These are phyloP conservation scores for Gomphus sp. DNA, from an alignment of 1,284 basidiomycete species.

Conservation along the genomic window DNA sequence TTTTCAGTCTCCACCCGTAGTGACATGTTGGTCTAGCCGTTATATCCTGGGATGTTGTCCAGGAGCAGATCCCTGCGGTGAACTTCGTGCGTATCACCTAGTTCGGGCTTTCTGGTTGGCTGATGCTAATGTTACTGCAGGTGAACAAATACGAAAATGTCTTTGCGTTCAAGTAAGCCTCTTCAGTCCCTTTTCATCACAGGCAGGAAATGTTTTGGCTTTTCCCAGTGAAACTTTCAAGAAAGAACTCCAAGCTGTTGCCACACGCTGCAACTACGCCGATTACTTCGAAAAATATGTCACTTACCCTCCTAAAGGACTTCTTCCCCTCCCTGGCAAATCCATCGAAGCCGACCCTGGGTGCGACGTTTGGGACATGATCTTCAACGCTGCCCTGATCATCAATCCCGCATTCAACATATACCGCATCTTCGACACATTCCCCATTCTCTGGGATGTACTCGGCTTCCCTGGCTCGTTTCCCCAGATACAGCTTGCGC, in stretches of 20 bases:
- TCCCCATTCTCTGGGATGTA: conserved; percentile 61
- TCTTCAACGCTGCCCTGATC: conserved; percentile 47
- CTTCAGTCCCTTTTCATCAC: conserved; percentile 18
- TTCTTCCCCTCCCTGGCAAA: conserved; percentile 49
- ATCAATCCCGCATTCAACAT: conserved; percentile 71
- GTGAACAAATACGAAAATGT: conserved; percentile 53
- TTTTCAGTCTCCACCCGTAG: neutral
- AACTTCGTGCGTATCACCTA: conserved; percentile 37
- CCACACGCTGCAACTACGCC: conserved; percentile 50
- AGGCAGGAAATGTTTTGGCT: conserved; percentile 17
- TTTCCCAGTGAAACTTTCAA: conserved; percentile 50
- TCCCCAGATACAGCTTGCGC: conserved; percentile 31
- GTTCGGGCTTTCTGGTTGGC: neutral
- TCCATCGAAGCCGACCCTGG: conserved; percentile 34
- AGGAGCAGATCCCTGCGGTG: conserved; percentile 58
- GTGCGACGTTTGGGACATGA: conserved; percentile 60
- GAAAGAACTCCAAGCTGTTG: conserved; percentile 42
- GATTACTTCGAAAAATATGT: conserved; percentile 54
- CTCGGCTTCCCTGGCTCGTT: conserved; percentile 70
- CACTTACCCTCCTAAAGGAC: conserved; percentile 53
- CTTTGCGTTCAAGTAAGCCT: conserved; percentile 57
- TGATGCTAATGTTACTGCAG: conserved; percentile 2
- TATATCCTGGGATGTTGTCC: conserved; percentile 51
- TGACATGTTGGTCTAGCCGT: conserved; percentile 28
- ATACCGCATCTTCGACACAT: conserved; percentile 67